Conservation (phyloP, 2,329 filamentous ascomycete species). For the Stemphylium vesicarium region DNA sequence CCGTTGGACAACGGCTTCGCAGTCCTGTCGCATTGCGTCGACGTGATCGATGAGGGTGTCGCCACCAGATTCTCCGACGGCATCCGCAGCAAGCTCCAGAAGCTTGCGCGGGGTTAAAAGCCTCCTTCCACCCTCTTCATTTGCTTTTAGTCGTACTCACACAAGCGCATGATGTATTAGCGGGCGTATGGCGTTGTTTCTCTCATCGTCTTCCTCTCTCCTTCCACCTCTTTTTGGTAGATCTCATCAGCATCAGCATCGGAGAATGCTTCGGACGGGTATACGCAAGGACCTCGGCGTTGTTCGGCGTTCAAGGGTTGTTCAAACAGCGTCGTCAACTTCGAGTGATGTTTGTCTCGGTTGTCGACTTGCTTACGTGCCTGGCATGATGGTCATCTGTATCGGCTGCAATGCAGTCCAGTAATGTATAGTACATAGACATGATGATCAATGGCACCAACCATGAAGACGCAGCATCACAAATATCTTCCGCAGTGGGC, state of each 20-base stretch:
- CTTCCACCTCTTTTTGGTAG: constrained; percentile 16
- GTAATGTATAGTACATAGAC: constrained; percentile 42
- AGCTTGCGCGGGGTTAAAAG: constrained; percentile 45
- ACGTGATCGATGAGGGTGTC: constrained; percentile 60
- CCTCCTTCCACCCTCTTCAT: constrained; percentile 11
- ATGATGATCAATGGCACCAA: constrained; percentile 16
- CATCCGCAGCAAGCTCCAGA: constrained; percentile 60
- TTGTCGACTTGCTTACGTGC: constrained; percentile 3
- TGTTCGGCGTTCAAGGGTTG: constrained; percentile 1
- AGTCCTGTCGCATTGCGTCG: constrained; percentile 59
- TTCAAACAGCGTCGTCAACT: no score
- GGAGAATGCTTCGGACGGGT: constrained; percentile 20
- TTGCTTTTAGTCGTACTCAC: constrained; percentile 1
- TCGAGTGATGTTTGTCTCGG: constrained; percentile 10
- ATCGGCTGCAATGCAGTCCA: constrained; percentile 19
- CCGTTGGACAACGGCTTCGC: constrained; percentile 56
- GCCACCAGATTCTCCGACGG: constrained; percentile 62
- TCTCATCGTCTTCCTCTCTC: constrained; percentile 10
- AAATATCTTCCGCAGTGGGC: constrained; percentile 6
- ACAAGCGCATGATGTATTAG: constrained; percentile 8
- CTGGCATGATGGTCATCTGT: constrained; percentile 4
- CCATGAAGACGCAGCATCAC: constrained; percentile 4
- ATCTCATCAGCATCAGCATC: constrained; percentile 21
- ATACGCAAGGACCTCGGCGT: background rate
- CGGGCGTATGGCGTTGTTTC: background rate